phyloP scores from a whole-genome alignment of 2,329 filamentous ascomycete genomes.

The Bipolaris victoriae region DNA sequence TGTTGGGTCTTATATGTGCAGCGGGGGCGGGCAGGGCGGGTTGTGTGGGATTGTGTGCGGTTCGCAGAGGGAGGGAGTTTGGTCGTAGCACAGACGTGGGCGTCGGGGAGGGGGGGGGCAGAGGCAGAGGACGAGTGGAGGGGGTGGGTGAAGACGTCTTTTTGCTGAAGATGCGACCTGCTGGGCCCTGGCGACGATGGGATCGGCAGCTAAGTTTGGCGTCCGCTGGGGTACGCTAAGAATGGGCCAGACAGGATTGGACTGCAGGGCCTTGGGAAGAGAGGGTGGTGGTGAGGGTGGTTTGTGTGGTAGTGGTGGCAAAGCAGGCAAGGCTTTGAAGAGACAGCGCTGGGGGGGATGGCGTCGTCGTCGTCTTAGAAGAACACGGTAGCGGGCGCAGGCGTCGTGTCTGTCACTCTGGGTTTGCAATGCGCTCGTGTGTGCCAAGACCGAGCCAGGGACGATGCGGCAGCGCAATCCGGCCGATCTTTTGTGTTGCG shows the following conservation, averaged over 20 bases:
- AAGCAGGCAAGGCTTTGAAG: not conserved
- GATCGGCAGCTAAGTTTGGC: slow-evolving; percentile 33
- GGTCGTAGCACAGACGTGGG: slow-evolving; percentile 10
- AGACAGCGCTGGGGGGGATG: too few species aligned
- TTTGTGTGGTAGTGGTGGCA: not conserved
- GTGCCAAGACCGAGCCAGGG: slow-evolving; percentile 31
- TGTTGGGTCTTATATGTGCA: slow-evolving; percentile 8
- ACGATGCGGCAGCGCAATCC: slow-evolving; percentile 23
- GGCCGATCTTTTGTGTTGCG: slow-evolving; percentile 26
- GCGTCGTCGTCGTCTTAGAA: not conserved
- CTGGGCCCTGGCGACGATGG: slow-evolving; percentile 19
- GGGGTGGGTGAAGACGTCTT: slow-evolving; percentile 18
- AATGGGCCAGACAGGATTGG: slow-evolving; percentile 5
- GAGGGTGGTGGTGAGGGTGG: not conserved
- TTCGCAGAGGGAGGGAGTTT: not conserved
- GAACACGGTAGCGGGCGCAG: not conserved
- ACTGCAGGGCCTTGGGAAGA: not conserved
- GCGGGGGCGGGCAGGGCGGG: slow-evolving; percentile 1
- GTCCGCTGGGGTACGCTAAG: slow-evolving; percentile 29
- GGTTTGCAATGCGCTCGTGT: slow-evolving; percentile 24
- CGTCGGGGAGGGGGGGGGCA: slow-evolving; percentile 6
- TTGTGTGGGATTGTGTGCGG: not conserved
- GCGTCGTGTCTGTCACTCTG: slow-evolving; percentile 1
- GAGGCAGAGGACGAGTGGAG: slow-evolving; percentile 3
- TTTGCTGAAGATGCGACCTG: slow-evolving; percentile 16